Conservation (phyloP, 805 yeast species). For the Yueomyces sinensis region DNA sequence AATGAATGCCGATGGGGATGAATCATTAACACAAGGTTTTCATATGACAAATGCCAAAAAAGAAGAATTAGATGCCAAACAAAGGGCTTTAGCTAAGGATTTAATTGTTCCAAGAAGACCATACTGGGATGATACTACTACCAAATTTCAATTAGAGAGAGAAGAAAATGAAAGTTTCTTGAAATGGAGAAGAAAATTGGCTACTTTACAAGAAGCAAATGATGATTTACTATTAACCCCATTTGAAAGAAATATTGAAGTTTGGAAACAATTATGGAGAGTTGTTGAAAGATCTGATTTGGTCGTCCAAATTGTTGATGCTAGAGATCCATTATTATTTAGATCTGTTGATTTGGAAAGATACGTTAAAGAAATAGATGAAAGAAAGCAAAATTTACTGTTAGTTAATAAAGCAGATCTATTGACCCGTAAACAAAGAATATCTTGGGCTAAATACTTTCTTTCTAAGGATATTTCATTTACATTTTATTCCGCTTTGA, state of each 20-base stretch:
- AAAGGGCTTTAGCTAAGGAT: slow-evolving; percentile 52
- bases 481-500: slow-evolving; percentile 86
- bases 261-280: slow-evolving; percentile 98
- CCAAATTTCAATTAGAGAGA: slow-evolving; percentile 67
- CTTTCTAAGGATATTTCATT: slow-evolving; percentile 53
- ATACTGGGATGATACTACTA: slow-evolving; percentile 59
- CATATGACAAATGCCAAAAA: slow-evolving; percentile 57
- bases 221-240: slow-evolving; percentile 80
- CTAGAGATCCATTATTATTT: slow-evolving; percentile 83
- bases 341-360: slow-evolving; percentile 77
- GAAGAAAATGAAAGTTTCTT: slow-evolving; percentile 83
- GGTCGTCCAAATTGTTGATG: slow-evolving; percentile 95
- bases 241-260: slow-evolving; percentile 92
- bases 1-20: slow-evolving; percentile 37
- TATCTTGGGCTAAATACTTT: slow-evolving; percentile 80
- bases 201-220: slow-evolving; percentile 68
- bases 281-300: slow-evolving; percentile 91
- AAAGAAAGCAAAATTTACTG: slow-evolving; percentile 65
- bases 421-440: slow-evolving; percentile 62
- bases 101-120: slow-evolving; percentile 93
- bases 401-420: slow-evolving; percentile 91
- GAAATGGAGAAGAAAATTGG: slow-evolving; percentile 88
- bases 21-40: slow-evolving; percentile 37
- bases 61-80: slow-evolving; percentile 43
- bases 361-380: slow-evolving; percentile 67